phyloP scores from a whole-genome alignment of 2,329 filamentous ascomycete genomes.

The Penicillium occitanis region DNA sequence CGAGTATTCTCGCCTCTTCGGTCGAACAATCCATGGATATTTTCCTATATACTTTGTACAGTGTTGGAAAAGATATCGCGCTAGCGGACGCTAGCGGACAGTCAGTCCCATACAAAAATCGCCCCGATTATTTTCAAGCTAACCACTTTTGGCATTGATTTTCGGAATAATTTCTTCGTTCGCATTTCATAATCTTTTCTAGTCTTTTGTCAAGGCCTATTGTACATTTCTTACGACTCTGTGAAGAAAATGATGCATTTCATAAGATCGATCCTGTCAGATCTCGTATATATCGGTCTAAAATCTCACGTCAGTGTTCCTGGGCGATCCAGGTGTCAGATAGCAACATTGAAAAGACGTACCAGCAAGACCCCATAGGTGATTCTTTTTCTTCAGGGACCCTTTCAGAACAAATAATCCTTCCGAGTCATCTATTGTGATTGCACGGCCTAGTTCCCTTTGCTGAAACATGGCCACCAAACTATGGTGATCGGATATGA shows the following conservation, averaged over 20 bases:
- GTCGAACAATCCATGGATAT: not conserved
- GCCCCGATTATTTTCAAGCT: not conserved
- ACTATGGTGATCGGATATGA: slow-evolving; percentile 10
- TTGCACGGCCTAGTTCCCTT: not conserved
- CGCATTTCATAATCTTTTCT: not conserved
- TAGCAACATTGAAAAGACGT: not conserved
- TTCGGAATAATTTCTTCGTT: not conserved
- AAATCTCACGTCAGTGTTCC: not conserved
- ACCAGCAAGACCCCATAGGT: slow-evolving; percentile 16
- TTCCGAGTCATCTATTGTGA: not conserved
- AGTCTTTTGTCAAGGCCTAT: not conserved
- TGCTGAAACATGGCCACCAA: not conserved
- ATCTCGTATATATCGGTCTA: not conserved
- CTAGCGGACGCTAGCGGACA: slow-evolving; percentile 1
- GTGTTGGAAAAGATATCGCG: not conserved
- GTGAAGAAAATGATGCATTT: not conserved
- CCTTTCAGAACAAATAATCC: not conserved
- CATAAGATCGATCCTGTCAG: not conserved
- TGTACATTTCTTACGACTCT: not conserved
- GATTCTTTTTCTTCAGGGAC: not conserved
- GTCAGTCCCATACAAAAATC: not conserved
- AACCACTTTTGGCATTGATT: not conserved
- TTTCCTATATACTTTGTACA: not conserved
- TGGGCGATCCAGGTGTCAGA: not conserved
- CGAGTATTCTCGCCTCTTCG: not conserved